A percentile compares a stretch with the other conserved stretches of the same genome.
phyloP scores from a whole-genome alignment of 2,329 filamentous ascomycete genomes.

The Dendrostoma leiphaemia region DNA sequence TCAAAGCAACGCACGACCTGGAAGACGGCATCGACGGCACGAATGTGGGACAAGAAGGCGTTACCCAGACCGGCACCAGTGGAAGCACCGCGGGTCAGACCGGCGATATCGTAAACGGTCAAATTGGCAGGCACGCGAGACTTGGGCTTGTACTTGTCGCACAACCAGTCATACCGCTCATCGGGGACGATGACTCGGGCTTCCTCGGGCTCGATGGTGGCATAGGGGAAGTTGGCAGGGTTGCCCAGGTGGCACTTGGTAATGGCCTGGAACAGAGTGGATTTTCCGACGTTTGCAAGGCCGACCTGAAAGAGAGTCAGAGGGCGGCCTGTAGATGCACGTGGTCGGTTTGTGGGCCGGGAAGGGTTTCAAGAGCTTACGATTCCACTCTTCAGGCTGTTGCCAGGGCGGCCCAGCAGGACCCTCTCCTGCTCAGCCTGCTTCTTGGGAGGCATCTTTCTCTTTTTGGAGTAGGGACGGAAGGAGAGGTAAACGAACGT shows the following conservation, averaged over 20 bases:
- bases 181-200: constrained; percentile 96
- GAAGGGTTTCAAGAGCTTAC: constrained; percentile 50
- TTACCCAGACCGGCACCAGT: constrained; percentile 98
- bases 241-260: constrained; percentile 97
- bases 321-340: constrained; percentile 24
- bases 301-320: constrained; percentile 70
- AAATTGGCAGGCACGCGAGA: constrained; percentile 94
- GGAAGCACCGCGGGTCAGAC: constrained; percentile 91
- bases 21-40: constrained; percentile 97
- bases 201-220: constrained; percentile 98
- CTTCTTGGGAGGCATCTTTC: constrained; percentile 94
- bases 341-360: constrained; percentile 10
- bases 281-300: constrained; percentile 98
- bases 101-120: constrained; percentile 98
- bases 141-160: constrained; percentile 96
- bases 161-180: constrained; percentile 93
- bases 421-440: constrained; percentile 89
- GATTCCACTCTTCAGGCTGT: constrained; percentile 99
- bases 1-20: constrained; percentile 97
- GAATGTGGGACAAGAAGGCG: constrained; percentile 96
- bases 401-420: constrained; percentile 90
- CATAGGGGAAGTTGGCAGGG: constrained; percentile 98
- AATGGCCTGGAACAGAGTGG: constrained; percentile 98
- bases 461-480: constrained; percentile 59
- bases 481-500: constrained; percentile 45